These are phyloP conservation scores for Trichoderma pleuroti DNA, from an alignment of 2,329 filamentous ascomycete genomes.

Conservation along the genomic window DNA sequence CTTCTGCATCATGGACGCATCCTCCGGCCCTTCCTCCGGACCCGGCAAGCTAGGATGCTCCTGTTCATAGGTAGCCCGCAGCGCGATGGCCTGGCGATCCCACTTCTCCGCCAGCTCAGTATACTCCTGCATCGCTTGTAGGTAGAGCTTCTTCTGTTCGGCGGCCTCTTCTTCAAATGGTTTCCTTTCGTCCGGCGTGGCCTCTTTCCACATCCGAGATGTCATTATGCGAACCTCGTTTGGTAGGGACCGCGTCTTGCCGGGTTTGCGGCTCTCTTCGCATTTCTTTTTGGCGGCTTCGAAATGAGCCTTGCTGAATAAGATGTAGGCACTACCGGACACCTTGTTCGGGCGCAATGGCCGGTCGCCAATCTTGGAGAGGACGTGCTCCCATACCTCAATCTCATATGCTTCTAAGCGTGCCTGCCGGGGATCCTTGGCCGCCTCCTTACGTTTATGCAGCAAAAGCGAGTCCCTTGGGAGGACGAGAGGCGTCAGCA, in stretches of 20 bases:
- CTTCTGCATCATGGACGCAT: conserved; percentile 29
- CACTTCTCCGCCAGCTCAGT: conserved; percentile 63
- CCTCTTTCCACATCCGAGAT: conserved; percentile 87
- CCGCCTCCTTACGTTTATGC: conserved; percentile 53
- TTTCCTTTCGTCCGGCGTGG: conserved; percentile 63
- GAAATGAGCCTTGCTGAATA: conserved; percentile 78
- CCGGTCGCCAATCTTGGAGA: conserved; percentile 64
- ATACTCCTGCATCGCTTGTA: conserved; percentile 55
- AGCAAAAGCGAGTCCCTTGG: conserved; percentile 53
- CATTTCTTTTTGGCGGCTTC: conserved; percentile 59
- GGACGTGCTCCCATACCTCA: conserved; percentile 50
- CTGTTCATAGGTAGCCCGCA: conserved; percentile 50
- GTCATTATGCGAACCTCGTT: conserved; percentile 84
- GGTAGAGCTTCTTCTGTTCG: conserved; percentile 64
- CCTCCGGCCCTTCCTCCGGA: conserved; percentile 25
- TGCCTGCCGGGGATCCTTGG: conserved; percentile 48
- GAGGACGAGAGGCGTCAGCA: conserved; percentile 72
- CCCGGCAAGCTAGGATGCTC: conserved; percentile 43
- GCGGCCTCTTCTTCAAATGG: conserved; percentile 76
- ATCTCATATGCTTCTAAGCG: conserved; percentile 56
- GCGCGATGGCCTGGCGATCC: conserved; percentile 62
- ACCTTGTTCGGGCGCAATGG: conserved; percentile 69
- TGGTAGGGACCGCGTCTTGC: conserved; percentile 62
- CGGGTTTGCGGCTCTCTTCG: conserved; percentile 59
- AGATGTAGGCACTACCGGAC: conserved; percentile 78